These are phyloP conservation scores for Psidium friedrichsthalianum DNA, from an alignment of 345 rosid genomes.

Conservation along the genomic window DNA sequence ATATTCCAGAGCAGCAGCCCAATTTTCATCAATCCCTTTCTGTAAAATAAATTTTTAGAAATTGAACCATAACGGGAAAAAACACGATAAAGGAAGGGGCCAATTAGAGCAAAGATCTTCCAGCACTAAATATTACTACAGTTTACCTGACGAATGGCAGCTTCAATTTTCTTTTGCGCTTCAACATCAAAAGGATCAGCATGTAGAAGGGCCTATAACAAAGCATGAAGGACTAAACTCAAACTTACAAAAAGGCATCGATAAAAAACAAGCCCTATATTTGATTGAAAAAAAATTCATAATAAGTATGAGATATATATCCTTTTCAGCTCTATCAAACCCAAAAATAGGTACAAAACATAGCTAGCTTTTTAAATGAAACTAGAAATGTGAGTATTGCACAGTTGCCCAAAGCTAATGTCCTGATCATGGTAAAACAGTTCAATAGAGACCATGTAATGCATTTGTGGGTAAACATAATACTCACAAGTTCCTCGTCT, in stretches of 20 bases:
- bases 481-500: conserved; percentile 78
- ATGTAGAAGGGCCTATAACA: conserved; percentile 60
- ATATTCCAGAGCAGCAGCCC: conserved; percentile 98
- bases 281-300: neutral
- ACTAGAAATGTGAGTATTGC: neutral
- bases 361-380: neutral
- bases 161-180: conserved; percentile 96
- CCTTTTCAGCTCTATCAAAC: neutral
- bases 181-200: conserved; percentile 99
- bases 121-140: neutral
- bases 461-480: neutral
- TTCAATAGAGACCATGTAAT: neutral
- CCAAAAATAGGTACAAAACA: neutral
- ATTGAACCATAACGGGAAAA: neutral
- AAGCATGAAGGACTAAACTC: neutral
- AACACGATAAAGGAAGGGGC: conserved; percentile 1
- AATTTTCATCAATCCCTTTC: conserved; percentile 99
- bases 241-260: neutral
- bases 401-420: neutral
- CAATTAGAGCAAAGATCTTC: neutral
- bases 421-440: neutral
- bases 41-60: conserved; percentile 11
- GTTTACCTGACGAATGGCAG: conserved; percentile 87
- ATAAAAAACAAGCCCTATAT: neutral
- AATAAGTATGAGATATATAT: neutral